Base-by-base conservation (phyloP, 352 stramenopile genomes). In the Phytopythium aichiense region DNA sequence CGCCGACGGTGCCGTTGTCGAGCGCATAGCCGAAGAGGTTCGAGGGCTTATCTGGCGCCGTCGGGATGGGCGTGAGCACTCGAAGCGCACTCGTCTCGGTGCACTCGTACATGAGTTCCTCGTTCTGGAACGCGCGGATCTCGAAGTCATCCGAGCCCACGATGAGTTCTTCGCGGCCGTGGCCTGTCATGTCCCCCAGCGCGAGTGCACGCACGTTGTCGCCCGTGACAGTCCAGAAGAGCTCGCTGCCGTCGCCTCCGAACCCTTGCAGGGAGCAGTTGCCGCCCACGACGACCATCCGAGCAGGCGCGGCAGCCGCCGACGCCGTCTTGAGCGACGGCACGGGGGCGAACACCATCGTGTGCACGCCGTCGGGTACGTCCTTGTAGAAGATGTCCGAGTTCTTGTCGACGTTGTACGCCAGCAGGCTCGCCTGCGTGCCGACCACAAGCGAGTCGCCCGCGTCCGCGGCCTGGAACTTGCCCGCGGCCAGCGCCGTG, bases 241-340 rank as follows among this genome's bases (percentile, higher is more conserved):
- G 71, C 67, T 98, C 91, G 23, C 71, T 75, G 37, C 92, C 91
- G 6, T 91, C 76, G 20, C 63, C 67, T 23, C 83, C 79, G 56
- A 97, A 98, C 53, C 91, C 94, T 69, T 92, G 86, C 16, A 98
- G 68, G 12, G 87, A 96, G 69, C 94, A 98, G 61, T 98, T 98
- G 33, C 92, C 92, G 20, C 92, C 94, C 20, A 95, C 89, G 9
- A 98, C 73, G 16, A 94, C 88, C 75, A 98, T 88, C 23, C 80
- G 67, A 4, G 79, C 73, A 6, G 74, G 71, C 20, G 61, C 53
- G 2, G 52, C 72, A 20, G 68, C 68, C 16, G 57, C 45, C 8
- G 45, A 46, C 40, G 40, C 62, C 4, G 60, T 55, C 43, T 83
- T 76, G 40, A 76, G 65, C 7, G 71, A 71, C 0, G 77, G 80